Base-by-base conservation (phyloP, 768 basidiomycete species). In the Baorangia bicolor region DNA sequence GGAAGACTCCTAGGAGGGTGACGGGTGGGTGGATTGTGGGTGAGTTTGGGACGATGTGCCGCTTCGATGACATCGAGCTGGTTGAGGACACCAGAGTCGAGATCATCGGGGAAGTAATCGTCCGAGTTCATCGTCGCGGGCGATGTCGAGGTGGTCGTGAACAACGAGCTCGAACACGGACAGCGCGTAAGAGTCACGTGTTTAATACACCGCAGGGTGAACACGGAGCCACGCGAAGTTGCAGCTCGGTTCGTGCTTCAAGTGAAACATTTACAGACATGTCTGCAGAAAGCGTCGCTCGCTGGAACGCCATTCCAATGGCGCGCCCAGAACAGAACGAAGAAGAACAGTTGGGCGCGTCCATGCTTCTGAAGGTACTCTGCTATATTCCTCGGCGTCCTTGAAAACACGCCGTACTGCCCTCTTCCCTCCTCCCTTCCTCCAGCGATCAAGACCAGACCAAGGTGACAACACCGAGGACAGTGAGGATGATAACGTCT, bases 61-160 rank as follows among this genome's bases (percentile, higher is more conserved):
- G 87, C 84, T 72, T 92, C 89, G 42, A 93, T 85, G 20, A 82
- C 78, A 64, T 89, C 86, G 23, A 92, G 77, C 64, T 87, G 78
- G 35, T 78, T 71, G 8, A 90, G 64, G 4, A 81, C 78, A 34
- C 78, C 81, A 41, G 80, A 79, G 69, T 90, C 81, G 37, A 87
- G 61, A 5, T 87, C 86, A 57, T 84, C 84, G 58, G 82, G 81
- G 66, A 88, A 92, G 65, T 85, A 90, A 39, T 79, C 85, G 74
- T 90, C 89, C 34, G 87, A 90, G 75, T 84, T 88, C 88, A 92
- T 90, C 57, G 62, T 59, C 28, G 10, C 14, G 52, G 46, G 12
- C 40, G 56, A 41, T 38, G 52, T 48, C 20, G 31, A 56, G 18
- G 37, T 52, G 42, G 57, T 50, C 21, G 50, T 21, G 18, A 40